Percentiles rank a stretch among this genome's conserved stretches.
Evolutionary conservation across 805 yeast genomes (phyloP).

Genomic region (Candida hungchunana): DNA sequence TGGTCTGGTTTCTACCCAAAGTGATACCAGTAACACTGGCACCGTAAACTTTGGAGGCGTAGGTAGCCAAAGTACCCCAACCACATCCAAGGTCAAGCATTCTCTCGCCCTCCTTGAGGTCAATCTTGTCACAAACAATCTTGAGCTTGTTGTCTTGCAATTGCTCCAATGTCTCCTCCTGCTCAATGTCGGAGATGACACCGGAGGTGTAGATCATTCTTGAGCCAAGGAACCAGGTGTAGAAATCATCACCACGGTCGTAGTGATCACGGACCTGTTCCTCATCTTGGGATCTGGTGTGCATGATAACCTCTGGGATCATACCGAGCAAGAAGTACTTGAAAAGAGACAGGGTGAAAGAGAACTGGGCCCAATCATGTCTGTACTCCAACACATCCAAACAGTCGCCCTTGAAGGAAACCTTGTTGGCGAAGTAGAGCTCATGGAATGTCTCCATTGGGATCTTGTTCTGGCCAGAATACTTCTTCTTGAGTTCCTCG

Average conservation of each 20-base stretch:
- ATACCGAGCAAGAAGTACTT: slow-evolving; percentile 78
- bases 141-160: slow-evolving; percentile 88
- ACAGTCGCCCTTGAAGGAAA: slow-evolving; percentile 82
- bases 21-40: slow-evolving; percentile 89
- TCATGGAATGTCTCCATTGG: slow-evolving; percentile 94
- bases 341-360: slow-evolving; percentile 73
- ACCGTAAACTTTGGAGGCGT: slow-evolving; percentile 75
- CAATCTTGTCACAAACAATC: slow-evolving; percentile 83
- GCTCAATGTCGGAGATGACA: slow-evolving; percentile 63
- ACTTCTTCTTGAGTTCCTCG: slow-evolving; percentile 59
- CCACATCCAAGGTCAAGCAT: slow-evolving; percentile 90
- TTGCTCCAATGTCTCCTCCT: slow-evolving; percentile 70
- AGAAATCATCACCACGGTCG: slow-evolving; percentile 95
- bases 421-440: slow-evolving; percentile 78
- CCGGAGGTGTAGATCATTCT: slow-evolving; percentile 94
- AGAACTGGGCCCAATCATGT: slow-evolving; percentile 87
- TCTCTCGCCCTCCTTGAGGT: slow-evolving; percentile 63
- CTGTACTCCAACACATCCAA: slow-evolving; percentile 80
- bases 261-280: slow-evolving; percentile 95
- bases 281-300: slow-evolving; percentile 90
- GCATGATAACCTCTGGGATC: slow-evolving; percentile 91
- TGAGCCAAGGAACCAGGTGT: slow-evolving; percentile 91
- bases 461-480: slow-evolving; percentile 69
- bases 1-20: slow-evolving; percentile 85
- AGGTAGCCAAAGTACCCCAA: slow-evolving; percentile 91